Base-by-base conservation (phyloP, 2,329 filamentous ascomycete species). In the Lanzia echinophila region DNA sequence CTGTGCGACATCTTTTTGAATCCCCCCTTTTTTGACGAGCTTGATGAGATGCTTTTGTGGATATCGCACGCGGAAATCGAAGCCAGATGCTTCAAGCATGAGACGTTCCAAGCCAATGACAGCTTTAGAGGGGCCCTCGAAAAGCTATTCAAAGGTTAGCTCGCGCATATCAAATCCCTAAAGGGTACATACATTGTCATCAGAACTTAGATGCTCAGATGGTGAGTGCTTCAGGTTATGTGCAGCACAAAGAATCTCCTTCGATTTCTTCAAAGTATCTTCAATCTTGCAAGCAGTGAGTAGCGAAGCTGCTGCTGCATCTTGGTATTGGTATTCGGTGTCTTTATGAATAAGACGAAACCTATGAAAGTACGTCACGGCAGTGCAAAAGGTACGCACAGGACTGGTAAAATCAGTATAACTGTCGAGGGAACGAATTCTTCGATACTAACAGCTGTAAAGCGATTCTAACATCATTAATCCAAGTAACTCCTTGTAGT, bases 211-310 rank as follows among this genome's bases (percentile, higher is more conserved):
- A 69, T 87, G 71, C 71, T 90, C 78, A 70, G 87, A 69, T 72
- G 85, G 61, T 64, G 60, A 51, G 39, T 65, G 60, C 49, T 90
- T 94, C 36, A 95, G 74, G 66, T 96, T 96, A 71, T 92, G 90
- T 22, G 89, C 86, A 1, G 91, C 90, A 55, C 90, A 95, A 15
- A 97, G 76, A 57, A 99, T 95, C 59, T 99, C 94, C 55, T 82
- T 84, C 3, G 90, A 95, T 74, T 97, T 97, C 73, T 99, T 99
- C 61, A 96, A 81, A 0, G 94, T 99, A 70, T 99, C 94, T 71
- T 99, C 94, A 44, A 95, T 90, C 73, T 99, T 99, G 76, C 92
- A 97, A 2, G 91, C 91, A 2, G 91, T 88, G 66, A 97, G 92
- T 8, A 99, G 75, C 22, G 90, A 87, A 1, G 94, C 90, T 6